Evolutionary conservation across 2,329 filamentous ascomycete species (phyloP).

Genomic region (Phialocephala sp.): DNA sequence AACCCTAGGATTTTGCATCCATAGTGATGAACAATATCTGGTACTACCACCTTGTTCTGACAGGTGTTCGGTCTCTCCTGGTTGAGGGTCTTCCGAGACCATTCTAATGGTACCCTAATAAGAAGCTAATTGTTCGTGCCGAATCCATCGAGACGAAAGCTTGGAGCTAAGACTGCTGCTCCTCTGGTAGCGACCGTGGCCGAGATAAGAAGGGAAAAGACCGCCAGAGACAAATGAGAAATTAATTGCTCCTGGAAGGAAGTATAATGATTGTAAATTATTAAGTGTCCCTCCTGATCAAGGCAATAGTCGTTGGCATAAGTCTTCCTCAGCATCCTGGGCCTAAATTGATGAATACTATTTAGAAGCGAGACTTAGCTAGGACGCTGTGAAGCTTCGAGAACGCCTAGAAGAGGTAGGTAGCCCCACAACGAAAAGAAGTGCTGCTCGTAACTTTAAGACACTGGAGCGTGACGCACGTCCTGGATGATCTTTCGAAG

Average conservation of each 20-base stretch:
- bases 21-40: no score
- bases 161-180: not conserved
- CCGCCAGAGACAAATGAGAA: not conserved
- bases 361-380: constrained; percentile 7
- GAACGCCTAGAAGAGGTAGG: not conserved
- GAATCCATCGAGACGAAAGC: not conserved
- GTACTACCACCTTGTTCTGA: not conserved
- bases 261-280: not conserved
- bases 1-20: no score
- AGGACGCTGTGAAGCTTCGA: not conserved
- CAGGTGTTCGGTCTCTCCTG: not conserved
- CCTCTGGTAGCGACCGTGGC: no score
- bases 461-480: no score
- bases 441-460: not conserved
- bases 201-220: no score
- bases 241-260: not conserved
- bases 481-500: no score
- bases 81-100: not conserved
- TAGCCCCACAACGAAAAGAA: not conserved
- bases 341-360: not conserved
- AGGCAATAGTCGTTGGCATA: no score
- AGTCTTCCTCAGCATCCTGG: not conserved
- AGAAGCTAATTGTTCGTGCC: not conserved
- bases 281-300: not conserved
- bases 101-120: not conserved